These are phyloP conservation scores for Prunella vulgaris DNA, from an alignment of 257 asterid species.

Conservation along the genomic window DNA sequence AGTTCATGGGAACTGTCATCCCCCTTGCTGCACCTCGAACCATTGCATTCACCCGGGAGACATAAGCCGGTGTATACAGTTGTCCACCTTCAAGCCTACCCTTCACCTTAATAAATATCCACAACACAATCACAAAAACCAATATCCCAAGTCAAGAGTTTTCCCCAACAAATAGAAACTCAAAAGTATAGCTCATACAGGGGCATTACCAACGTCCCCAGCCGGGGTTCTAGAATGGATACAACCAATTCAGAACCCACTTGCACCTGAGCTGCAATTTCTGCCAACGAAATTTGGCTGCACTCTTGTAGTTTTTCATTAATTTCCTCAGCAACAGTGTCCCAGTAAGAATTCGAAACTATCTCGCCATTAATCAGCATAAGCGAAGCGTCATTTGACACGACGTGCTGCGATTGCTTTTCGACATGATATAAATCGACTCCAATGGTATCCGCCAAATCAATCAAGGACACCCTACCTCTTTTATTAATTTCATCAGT, in stretches of 20 bases:
- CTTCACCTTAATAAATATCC: conserved; percentile 53
- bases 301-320: conserved; percentile 95
- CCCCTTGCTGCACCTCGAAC: conserved; percentile 98
- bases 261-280: conserved; percentile 89
- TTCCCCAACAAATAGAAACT: background rate
- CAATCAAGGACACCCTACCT: conserved; percentile 82
- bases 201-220: conserved; percentile 70
- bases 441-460: conserved; percentile 69
- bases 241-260: conserved; percentile 78
- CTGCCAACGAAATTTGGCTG: conserved; percentile 93
- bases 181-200: background rate
- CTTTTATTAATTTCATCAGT: conserved; percentile 48
- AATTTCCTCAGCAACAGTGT: conserved; percentile 81
- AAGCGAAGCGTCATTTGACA: conserved; percentile 59
- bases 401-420: conserved; percentile 68
- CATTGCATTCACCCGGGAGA: conserved; percentile 89
- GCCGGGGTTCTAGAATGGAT: conserved; percentile 81
- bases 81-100: conserved; percentile 99
- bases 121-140: conserved; percentile 9
- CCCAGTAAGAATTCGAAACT: conserved; percentile 79
- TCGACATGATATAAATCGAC: conserved; percentile 91
- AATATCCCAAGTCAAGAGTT: conserved; percentile 14
- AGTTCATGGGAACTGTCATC: conserved; percentile 78
- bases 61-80: conserved; percentile 95
- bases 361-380: conserved; percentile 90